Evolutionary conservation across 306 rosid species (phyloP).

Genomic region (Rubus parviflorus): DNA sequence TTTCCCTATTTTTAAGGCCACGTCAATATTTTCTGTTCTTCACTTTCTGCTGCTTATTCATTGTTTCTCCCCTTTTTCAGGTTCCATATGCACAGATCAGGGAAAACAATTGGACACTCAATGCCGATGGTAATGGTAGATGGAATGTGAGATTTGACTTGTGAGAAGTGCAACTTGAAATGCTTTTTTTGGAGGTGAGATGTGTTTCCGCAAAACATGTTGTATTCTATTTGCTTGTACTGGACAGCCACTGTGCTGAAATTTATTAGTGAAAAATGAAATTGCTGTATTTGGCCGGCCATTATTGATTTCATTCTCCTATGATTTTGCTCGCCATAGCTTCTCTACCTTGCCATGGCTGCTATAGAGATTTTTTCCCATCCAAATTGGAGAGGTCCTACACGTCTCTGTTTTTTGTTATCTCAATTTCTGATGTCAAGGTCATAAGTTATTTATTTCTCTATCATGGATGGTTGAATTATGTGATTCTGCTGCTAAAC

Average conservation of each 20-base stretch:
- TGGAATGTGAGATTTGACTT: conserved; percentile 90
- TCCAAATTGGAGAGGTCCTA: not conserved
- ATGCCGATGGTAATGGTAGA: conserved; percentile 75
- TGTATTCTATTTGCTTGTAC: conserved; percentile 27
- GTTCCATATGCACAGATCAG: conserved; percentile 93
- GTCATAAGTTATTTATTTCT: too few species aligned
- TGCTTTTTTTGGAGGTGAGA: conserved; percentile 26
- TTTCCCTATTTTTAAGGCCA: not conserved
- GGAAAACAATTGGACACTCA: conserved; percentile 93
- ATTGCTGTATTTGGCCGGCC: not conserved
- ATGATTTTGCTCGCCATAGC: not conserved
- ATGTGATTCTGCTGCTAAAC: not conserved
- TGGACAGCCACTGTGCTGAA: conserved; percentile 15
- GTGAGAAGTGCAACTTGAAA: conserved; percentile 40
- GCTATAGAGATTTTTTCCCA: not conserved
- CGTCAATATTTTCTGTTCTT: not conserved
- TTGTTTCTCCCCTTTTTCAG: conserved; percentile 42
- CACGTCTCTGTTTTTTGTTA: not conserved
- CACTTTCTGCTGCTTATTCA: conserved; percentile 3
- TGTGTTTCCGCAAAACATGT: conserved; percentile 19
- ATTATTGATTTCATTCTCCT: not conserved
- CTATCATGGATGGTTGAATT: not conserved
- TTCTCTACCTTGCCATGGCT: not conserved
- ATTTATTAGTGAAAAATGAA: not conserved
- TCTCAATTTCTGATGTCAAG: not conserved